A percentile compares a stretch with the other conserved stretches of the same genome.
These are phyloP conservation scores for Saccharomyces hybrid DNA, from an alignment of 1,139 yeast species.

Conservation along the genomic window DNA sequence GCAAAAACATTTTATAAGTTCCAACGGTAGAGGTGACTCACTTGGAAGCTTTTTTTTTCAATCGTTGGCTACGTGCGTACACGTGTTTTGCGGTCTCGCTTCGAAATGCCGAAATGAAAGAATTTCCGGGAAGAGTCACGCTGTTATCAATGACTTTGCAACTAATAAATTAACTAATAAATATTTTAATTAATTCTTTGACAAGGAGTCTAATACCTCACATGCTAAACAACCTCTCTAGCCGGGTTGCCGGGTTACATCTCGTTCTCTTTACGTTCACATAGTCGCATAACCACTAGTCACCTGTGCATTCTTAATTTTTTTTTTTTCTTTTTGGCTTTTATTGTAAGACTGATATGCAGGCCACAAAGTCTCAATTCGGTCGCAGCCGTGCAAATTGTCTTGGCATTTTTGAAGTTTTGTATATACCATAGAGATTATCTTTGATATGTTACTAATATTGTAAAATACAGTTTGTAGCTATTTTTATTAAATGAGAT, in stretches of 20 bases:
- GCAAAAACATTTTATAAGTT: neutral
- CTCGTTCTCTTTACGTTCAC: neutral
- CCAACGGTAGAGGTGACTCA: neutral
- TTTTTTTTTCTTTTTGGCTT: neutral
- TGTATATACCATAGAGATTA: neutral
- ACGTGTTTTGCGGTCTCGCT: neutral
- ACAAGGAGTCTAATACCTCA: neutral
- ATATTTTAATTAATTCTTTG: neutral
- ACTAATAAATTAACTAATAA: neutral
- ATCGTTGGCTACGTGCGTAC: neutral
- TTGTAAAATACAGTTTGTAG: neutral
- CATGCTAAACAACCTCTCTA: neutral
- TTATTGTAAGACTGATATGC: neutral
- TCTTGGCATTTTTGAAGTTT: neutral
- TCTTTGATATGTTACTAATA: neutral
- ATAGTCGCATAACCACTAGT: too few relatives aligned
- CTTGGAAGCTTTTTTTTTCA: neutral
- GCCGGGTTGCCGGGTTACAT: neutral
- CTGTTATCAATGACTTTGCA: neutral
- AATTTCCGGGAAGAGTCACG: neutral
- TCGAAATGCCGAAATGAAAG: neutral
- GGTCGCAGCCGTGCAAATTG: neutral
- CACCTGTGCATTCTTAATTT: too few relatives aligned
- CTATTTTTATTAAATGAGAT: neutral
- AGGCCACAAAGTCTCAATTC: neutral